Evolutionary conservation across 768 basidiomycete species (phyloP), one percentile per base, ranked within the genome.

Genomic region (Porphyrellus cyaneotinctus): DNA sequence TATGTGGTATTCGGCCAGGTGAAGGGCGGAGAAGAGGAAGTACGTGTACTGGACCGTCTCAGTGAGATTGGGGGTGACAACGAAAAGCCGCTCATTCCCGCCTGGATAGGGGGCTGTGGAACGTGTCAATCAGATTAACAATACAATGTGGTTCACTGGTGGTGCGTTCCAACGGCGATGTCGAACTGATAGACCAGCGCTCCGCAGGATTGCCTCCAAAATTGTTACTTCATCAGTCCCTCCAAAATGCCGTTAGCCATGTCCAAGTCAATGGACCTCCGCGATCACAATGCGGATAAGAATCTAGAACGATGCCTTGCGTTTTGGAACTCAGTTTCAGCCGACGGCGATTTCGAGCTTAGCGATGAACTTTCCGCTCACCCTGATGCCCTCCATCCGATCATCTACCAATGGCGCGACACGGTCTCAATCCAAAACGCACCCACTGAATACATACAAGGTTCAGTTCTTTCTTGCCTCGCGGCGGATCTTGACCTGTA

Each of bases 71-170:
- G 68, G 9, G 63, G 67, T 22, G 63, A 62, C 10, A 70, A 73
- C 32, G 76, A 73, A 14, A 66, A 62, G 56, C 66, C 70, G 2
- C 60, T 69, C 13, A 39, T 62, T 44, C 66, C 71, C 7, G 72
- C 78, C 7, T 77, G 77, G 78, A 74, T 78, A 32, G 73, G 72
- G 6, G 68, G 58, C 8, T 76, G 75, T 57, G 75, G 74, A 41
- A 61, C 60, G 14, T 51, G 51, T 37, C 51, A 35, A 46, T 35
- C 43, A 39, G 24, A 43, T 32, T 45, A 45, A 24, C 14, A 20
- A 44, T 24, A 36, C 20, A 42, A 11, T 43, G 49, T 54, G 49
- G 46, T 49, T 56, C 28, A 37, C n/a, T 17, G 2, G n/a, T n/a
- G 23, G 18, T 18, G 30, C 18, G 23, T 22, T 22, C 20, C 26